These are phyloP conservation scores for Agaricus blazei DNA, from an alignment of 768 basidiomycete species.

Conservation along the genomic window DNA sequence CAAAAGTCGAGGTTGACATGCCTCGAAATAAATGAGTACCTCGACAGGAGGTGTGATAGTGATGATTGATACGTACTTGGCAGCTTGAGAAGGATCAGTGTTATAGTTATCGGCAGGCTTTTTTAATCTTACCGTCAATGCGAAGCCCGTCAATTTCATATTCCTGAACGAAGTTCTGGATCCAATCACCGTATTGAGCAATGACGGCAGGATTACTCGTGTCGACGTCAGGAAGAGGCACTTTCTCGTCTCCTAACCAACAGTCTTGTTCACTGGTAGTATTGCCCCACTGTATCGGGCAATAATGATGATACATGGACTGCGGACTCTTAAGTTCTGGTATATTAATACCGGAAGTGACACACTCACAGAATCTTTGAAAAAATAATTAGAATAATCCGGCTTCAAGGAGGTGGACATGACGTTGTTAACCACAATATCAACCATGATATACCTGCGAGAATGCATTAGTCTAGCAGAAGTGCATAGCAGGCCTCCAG, in stretches of 20 bases:
- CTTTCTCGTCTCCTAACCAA: slow-evolving; percentile 76
- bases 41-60: neutral
- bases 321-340: slow-evolving; percentile 19
- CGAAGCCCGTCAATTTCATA: slow-evolving; percentile 84
- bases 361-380: slow-evolving; percentile 51
- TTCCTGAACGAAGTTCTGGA: slow-evolving; percentile 58
- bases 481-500: neutral
- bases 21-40: slow-evolving; percentile 26
- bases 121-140: slow-evolving; percentile 54
- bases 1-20: slow-evolving; percentile 76
- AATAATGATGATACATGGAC: slow-evolving; percentile 76
- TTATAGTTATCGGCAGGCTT: slow-evolving; percentile 7
- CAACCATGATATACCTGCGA: slow-evolving; percentile 73
- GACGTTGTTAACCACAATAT: slow-evolving; percentile 83
- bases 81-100: slow-evolving; percentile 34
- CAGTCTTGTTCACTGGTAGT: slow-evolving; percentile 67
- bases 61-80: slow-evolving; percentile 29
- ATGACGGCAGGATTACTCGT: slow-evolving; percentile 65
- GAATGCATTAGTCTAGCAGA: neutral
- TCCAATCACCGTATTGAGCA: slow-evolving; percentile 63
- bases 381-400: slow-evolving; percentile 61
- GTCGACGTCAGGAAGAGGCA: slow-evolving; percentile 76
- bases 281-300: slow-evolving; percentile 67
- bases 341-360: neutral
- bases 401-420: slow-evolving; percentile 63